These are phyloP conservation scores for Coniochaeta sp. DNA, from an alignment of 2,329 filamentous ascomycete species.

Conservation along the genomic window DNA sequence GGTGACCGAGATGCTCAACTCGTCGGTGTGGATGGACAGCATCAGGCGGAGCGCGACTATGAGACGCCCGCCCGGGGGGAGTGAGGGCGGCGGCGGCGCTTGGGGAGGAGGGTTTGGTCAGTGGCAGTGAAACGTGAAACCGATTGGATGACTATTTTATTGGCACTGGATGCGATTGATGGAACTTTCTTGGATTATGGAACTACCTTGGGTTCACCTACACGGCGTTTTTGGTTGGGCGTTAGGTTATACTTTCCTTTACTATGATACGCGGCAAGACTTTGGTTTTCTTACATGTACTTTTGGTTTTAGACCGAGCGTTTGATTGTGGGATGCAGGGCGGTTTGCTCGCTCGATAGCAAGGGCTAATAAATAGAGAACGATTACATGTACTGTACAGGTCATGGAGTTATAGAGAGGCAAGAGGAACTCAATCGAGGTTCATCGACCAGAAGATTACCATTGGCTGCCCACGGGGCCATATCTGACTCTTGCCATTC, in stretches of 20 bases:
- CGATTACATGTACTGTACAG: constrained; percentile 1
- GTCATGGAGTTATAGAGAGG: neutral
- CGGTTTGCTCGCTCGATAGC: neutral
- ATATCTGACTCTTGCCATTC: no score
- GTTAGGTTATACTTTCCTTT: neutral
- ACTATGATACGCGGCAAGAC: neutral
- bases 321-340: neutral
- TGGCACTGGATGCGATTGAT: neutral
- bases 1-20: constrained; percentile 2
- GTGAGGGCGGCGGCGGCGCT: neutral
- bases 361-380: neutral
- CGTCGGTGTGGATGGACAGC: constrained; percentile 2
- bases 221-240: neutral
- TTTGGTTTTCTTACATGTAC: neutral
- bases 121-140: neutral
- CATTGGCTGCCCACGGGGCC: no score
- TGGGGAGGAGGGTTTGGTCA: neutral
- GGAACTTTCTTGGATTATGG: neutral
- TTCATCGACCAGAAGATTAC: no score
- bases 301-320: neutral
- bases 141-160: neutral
- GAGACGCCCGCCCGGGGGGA: neutral
- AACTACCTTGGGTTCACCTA: neutral
- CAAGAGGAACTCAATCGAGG: no score
- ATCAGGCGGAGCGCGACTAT: neutral